phyloP scores from a whole-genome alignment of 495 filamentous ascomycete species.

The Neurospora sp. region DNA sequence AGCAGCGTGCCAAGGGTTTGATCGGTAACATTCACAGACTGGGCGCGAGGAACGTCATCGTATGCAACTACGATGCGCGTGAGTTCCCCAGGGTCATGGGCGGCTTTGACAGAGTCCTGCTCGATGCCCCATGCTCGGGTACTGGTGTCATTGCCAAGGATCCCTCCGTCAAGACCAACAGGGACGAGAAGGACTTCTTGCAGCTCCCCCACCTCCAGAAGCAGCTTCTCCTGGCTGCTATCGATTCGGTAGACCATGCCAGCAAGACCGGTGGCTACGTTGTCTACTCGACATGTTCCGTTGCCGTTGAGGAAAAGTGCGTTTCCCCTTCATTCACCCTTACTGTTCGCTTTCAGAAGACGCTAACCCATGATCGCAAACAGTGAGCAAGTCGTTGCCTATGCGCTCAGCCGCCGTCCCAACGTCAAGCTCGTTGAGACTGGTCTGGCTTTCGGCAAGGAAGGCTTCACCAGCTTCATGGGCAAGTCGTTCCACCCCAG shows the following conservation, averaged over 20 bases:
- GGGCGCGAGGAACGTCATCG: conserved; percentile 83
- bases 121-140: conserved; percentile 38
- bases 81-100: conserved; percentile 91
- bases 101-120: conserved; percentile 62
- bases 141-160: conserved; percentile 90
- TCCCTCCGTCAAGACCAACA: conserved; percentile 91
- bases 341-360: conserved; percentile 37
- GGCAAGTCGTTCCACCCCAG: conserved; percentile 80
- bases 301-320: conserved; percentile 25
- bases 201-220: conserved; percentile 87
- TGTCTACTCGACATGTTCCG: conserved; percentile 78
- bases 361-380: conserved; percentile 77
- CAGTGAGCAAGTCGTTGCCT: conserved; percentile 90
- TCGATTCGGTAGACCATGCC: conserved; percentile 69
- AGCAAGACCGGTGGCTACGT: conserved; percentile 82
- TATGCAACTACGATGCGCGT: conserved; percentile 87
- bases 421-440: conserved; percentile 93
- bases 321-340: background rate
- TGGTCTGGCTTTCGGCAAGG: conserved; percentile 82
- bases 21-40: conserved; percentile 97
- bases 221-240: conserved; percentile 83
- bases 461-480: conserved; percentile 79
- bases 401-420: conserved; percentile 78
- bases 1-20: conserved; percentile 84
- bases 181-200: conserved; percentile 88